Evolutionary conservation across 352 stramenopile species (phyloP).

Genomic region (Pythium myriotylum): DNA sequence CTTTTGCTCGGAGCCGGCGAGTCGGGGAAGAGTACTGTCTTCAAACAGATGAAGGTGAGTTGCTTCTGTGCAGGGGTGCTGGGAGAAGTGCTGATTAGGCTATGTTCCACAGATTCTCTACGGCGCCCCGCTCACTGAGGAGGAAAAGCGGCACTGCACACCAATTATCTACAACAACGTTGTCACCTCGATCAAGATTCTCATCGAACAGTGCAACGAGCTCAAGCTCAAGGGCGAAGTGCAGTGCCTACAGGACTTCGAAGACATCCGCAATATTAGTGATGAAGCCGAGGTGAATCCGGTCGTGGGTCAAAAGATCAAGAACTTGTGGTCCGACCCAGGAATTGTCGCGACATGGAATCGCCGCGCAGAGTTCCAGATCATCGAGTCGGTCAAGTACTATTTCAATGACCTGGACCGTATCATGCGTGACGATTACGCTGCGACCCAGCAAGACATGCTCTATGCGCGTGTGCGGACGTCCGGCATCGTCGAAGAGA

Average conservation of each 20-base stretch:
- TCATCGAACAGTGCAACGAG: slow-evolving; percentile 86
- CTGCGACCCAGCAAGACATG: slow-evolving; percentile 95
- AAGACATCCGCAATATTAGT: slow-evolving; percentile 77
- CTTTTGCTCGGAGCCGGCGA: slow-evolving; percentile 93
- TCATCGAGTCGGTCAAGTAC: slow-evolving; percentile 97
- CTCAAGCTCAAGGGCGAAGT: slow-evolving; percentile 84
- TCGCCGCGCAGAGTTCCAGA: slow-evolving; percentile 93
- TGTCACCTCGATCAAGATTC: slow-evolving; percentile 90
- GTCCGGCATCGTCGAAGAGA: slow-evolving; percentile 95
- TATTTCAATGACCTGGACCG: slow-evolving; percentile 96
- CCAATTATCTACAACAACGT: slow-evolving; percentile 93
- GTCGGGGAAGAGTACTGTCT: slow-evolving; percentile 95
- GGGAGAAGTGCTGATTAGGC: not conserved
- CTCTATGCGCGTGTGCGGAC: slow-evolving; percentile 95
- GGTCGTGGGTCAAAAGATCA: slow-evolving; percentile 90
- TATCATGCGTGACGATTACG: slow-evolving; percentile 93
- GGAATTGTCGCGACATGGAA: slow-evolving; percentile 91
- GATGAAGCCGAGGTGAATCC: slow-evolving; percentile 90
- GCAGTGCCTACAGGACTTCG: slow-evolving; percentile 72
- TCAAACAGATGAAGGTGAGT: slow-evolving; percentile 91
- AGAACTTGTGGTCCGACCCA: slow-evolving; percentile 93
- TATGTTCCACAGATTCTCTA: slow-evolving; percentile 72
- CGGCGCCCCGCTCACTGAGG: slow-evolving; percentile 78
- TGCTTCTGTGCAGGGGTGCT: not conserved
- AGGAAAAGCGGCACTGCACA: slow-evolving; percentile 86